phyloP scores from a whole-genome alignment of 352 stramenopile species.

The Phytopythium litorale region DNA sequence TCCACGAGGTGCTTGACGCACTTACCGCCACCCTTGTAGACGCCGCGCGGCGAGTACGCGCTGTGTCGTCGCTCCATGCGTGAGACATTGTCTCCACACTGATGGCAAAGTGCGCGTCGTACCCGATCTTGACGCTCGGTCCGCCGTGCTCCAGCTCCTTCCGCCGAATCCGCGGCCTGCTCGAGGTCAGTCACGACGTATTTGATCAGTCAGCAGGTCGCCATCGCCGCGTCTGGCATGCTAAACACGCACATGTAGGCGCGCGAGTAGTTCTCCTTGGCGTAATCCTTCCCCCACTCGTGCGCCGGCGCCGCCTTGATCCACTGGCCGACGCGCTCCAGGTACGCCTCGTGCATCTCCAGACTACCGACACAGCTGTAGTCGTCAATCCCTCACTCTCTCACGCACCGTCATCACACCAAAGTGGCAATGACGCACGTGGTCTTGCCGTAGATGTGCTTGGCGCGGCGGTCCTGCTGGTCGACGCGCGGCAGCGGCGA shows the following conservation, averaged over 20 bases:
- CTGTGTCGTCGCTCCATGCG: constrained; percentile 12
- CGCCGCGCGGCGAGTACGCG: constrained; percentile 39
- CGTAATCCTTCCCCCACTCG: constrained; percentile 54
- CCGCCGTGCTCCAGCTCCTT: constrained; percentile 40
- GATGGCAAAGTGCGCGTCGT: not conserved
- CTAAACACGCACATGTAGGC: constrained; percentile 41
- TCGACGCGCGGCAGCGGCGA: constrained; percentile 18
- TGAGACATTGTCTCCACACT: not conserved
- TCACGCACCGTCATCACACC: not conserved
- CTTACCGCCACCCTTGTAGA: constrained; percentile 56
- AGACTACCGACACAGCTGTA: constrained; percentile 24
- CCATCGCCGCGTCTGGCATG: not conserved
- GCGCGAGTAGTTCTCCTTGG: constrained; percentile 42
- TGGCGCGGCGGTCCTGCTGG: constrained; percentile 28
- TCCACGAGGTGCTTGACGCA: constrained; percentile 28
- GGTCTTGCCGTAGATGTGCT: constrained; percentile 56
- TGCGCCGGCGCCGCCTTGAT: constrained; percentile 31
- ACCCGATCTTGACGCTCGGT: constrained; percentile 39
- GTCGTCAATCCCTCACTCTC: not conserved
- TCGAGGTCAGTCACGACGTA: not conserved
- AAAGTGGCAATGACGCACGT: constrained; percentile 17
- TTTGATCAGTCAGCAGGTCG: not conserved
- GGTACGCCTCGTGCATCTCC: constrained; percentile 66
- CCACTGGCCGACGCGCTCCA: constrained; percentile 54
- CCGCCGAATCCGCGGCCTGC: constrained; percentile 37